These are phyloP conservation scores for Amaranthus palmeri DNA, from an alignment of 148 eudicot genomes.

Conservation along the genomic window DNA sequence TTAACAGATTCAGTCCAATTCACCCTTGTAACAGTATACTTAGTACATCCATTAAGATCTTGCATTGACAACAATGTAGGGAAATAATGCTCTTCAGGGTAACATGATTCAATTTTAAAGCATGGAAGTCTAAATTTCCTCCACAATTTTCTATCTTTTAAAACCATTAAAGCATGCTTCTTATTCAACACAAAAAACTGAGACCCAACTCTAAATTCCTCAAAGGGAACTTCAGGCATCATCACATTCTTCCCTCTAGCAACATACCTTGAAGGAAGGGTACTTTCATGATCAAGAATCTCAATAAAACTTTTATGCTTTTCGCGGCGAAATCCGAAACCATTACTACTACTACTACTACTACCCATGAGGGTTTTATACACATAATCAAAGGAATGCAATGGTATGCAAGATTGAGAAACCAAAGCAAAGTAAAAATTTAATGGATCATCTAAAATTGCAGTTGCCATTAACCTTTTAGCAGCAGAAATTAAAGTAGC, in stretches of 20 bases:
- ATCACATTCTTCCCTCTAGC: constrained; percentile 62
- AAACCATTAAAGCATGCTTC: constrained; percentile 56
- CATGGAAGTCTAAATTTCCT: constrained; percentile 77
- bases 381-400: constrained; percentile 60
- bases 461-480: constrained; percentile 58
- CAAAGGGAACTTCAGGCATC: constrained; percentile 77
- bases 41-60: constrained; percentile 59
- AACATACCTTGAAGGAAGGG: constrained; percentile 46
- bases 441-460: constrained; percentile 55
- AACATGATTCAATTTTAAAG: constrained; percentile 47
- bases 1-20: constrained; percentile 71
- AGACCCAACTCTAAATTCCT: constrained; percentile 68
- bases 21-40: constrained; percentile 62
- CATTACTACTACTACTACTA: background rate
- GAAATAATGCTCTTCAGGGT: constrained; percentile 97
- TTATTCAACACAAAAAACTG: constrained; percentile 71
- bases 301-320: constrained; percentile 57
- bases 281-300: constrained; percentile 34
- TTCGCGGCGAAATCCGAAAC: constrained; percentile 5
- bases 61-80: constrained; percentile 75
- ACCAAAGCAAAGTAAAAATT: constrained; percentile 67
- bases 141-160: constrained; percentile 68
- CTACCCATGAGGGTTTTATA: constrained; percentile 27
- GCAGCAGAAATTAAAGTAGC: constrained; percentile 68
- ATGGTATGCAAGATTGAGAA: constrained; percentile 71